phyloP scores from a whole-genome alignment of 352 stramenopile species.

The Thalassiosira exigua region DNA sequence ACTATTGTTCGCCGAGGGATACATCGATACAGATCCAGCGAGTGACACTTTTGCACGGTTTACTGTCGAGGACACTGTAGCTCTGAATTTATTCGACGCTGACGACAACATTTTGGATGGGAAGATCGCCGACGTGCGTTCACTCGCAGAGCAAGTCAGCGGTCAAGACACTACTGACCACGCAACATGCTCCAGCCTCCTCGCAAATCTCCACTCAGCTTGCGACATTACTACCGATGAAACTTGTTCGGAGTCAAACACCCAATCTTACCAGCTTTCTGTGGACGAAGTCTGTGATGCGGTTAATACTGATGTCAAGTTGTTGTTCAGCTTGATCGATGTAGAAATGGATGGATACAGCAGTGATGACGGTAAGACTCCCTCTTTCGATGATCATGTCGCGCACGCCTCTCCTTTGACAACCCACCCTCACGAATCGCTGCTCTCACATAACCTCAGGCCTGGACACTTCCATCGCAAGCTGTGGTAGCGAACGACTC shows the following conservation, averaged over 20 bases:
- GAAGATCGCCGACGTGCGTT: neutral
- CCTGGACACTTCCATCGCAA: too few species aligned
- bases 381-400: too few species aligned
- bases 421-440: too few species aligned
- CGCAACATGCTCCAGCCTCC: neutral
- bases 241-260: neutral
- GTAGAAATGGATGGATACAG: neutral
- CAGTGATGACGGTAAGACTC: neutral
- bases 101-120: neutral
- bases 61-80: neutral
- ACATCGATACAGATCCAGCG: neutral
- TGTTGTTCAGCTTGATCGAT: neutral
- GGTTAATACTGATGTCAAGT: neutral
- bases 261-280: neutral
- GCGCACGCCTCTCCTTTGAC: too few species aligned
- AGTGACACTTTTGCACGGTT: neutral
- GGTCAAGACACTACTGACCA: neutral
- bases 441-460: too few species aligned
- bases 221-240: neutral
- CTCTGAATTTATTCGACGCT: conserved; percentile 1
- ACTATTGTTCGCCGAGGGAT: neutral
- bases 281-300: neutral
- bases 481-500: too few species aligned
- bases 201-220: conserved; percentile 9
- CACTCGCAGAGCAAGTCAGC: neutral